A percentile compares a stretch with the other conserved stretches of the same genome.
Evolutionary conservation across 2,329 filamentous ascomycete genomes (phyloP).

Genomic region (Stromatinia cepivora): DNA sequence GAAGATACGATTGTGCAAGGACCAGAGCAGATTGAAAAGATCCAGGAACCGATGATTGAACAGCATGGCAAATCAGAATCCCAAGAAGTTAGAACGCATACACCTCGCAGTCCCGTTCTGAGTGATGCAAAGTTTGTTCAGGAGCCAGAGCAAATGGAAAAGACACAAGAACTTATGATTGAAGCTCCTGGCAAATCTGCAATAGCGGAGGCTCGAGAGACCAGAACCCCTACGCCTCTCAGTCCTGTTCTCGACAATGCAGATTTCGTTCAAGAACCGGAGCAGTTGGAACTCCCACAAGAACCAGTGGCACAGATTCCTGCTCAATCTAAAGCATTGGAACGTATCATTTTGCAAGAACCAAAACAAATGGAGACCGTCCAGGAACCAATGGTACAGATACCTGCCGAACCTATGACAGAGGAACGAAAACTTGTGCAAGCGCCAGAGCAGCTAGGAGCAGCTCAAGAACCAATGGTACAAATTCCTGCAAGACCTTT

Average conservation of each 20-base stretch:
- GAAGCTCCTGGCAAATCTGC: neutral
- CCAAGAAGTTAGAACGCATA: neutral
- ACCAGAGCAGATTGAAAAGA: slow-evolving; percentile 24
- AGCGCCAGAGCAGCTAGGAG: slow-evolving; percentile 28
- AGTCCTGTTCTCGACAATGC: neutral
- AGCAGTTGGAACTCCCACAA: neutral
- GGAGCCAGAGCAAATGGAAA: neutral
- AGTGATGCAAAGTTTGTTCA: neutral
- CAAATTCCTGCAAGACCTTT: slow-evolving; percentile 3
- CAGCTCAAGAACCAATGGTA: slow-evolving; percentile 22
- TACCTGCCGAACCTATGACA: neutral
- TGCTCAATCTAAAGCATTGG: neutral
- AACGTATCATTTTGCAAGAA: neutral
- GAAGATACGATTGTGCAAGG: slow-evolving; percentile 30
- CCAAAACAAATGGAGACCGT: neutral
- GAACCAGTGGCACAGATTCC: too few relatives aligned
- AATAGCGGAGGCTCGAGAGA: neutral
- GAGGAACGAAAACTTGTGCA: slow-evolving; percentile 33
- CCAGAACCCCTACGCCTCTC: neutral
- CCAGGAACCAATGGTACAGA: neutral
- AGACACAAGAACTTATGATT: neutral
- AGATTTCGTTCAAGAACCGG: neutral
- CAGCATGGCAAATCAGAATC: neutral
- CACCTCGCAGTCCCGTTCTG: neutral
- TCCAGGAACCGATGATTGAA: slow-evolving; percentile 22